These are phyloP conservation scores for Pseudogymnoascus sp. DNA, from an alignment of 2,329 filamentous ascomycete genomes.

Conservation along the genomic window DNA sequence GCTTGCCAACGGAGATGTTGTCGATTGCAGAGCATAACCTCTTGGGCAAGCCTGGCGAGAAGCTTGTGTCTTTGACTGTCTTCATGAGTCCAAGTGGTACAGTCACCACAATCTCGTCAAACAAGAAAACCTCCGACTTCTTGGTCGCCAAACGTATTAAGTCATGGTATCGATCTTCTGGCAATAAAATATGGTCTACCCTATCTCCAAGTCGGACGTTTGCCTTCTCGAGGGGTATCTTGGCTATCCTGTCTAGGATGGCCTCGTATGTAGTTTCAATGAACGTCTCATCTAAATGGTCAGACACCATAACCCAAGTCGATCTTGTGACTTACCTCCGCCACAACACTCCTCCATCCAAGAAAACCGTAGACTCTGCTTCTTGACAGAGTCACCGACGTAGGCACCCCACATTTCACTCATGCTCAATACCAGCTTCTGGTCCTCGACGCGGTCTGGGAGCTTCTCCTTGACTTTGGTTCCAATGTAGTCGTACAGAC, in stretches of 20 bases:
- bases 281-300: conserved; percentile 15
- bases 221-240: conserved; percentile 19
- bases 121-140: conserved; percentile 17
- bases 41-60: conserved; percentile 35
- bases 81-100: conserved; percentile 43
- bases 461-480: conserved; percentile 39
- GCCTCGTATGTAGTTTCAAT: conserved; percentile 23
- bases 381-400: conserved; percentile 40
- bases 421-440: conserved; percentile 32
- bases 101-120: conserved; percentile 41
- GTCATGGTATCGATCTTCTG: neutral
- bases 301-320: neutral
- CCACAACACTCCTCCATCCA: conserved; percentile 51
- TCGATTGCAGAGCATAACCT: conserved; percentile 38
- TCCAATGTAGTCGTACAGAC: conserved; percentile 45
- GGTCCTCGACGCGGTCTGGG: conserved; percentile 31
- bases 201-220: conserved; percentile 20
- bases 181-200: conserved; percentile 16
- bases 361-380: conserved; percentile 48
- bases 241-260: conserved; percentile 23
- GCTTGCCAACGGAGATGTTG: conserved; percentile 37
- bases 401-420: conserved; percentile 43
- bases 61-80: conserved; percentile 30
- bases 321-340: conserved; percentile 29
- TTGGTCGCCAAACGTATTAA: conserved; percentile 15